Base-by-base conservation (phyloP, 2,329 filamentous ascomycete genomes). In the Exophiala phaeomuriformis region DNA sequence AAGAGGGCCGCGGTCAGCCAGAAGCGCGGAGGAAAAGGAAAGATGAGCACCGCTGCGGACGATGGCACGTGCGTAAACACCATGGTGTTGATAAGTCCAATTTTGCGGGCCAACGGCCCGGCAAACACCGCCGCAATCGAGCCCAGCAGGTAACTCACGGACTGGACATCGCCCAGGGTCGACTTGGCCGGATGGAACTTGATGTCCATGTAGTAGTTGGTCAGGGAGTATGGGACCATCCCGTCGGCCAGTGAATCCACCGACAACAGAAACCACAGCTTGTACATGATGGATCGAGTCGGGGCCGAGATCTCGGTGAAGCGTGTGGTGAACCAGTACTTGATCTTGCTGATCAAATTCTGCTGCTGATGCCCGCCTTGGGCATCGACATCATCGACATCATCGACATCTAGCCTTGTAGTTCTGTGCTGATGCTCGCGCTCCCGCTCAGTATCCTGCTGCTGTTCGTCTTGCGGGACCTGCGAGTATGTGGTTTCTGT, bases 201-300 rank as follows among this genome's bases (percentile, higher is more conserved):
- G 43, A 67, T 63, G 57, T 81, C 77, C 49, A 82, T 69, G 66
- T 77, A 83, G 64, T 82, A 83, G 7, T 75, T 79, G 0, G 79
- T 83, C 31, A 82, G 61, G 1, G 78, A 73, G 60, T 79, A 77
- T 2, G 72, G 74, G n/a, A 77, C 75, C 79, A 85, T 85, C 28
- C 82, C 82, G 60, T 85, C 82, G 9, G 82, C 80, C 6, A 85
- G 71, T 1, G 80, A 82, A 67, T 86, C 83, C 28, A 85, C 71
- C 27, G 77, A 75, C 6, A 86, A 73, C 5, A 86, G 74, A 54
- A 83, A 77, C 80, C 82, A 85, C 2, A 86, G 70, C 47, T 80
- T 79, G 66, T 78, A 79, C 76, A 85, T 83, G 62, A 81, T 74
- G 1, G 71, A 73, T 8, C 77, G 73, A 0, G 82, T 84, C 9